Evolutionary conservation across 2,329 filamentous ascomycete species (phyloP).

Genomic region (Fusarium armeniacum): DNA sequence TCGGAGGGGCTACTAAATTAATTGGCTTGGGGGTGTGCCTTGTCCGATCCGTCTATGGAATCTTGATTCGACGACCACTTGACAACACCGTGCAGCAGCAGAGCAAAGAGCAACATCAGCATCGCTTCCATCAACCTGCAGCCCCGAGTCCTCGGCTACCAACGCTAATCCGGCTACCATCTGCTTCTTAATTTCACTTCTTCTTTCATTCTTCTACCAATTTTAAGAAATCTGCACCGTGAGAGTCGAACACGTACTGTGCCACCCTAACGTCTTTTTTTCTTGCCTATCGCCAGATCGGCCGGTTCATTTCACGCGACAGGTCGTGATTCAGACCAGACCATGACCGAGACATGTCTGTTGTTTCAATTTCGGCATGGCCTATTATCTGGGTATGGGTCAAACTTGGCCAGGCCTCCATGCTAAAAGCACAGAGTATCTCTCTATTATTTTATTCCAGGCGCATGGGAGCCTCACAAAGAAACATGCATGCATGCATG

Average conservation of each 20-base stretch:
- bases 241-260: conserved; percentile 3
- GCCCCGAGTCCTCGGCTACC: conserved; percentile 19
- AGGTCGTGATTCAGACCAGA: conserved; percentile 31
- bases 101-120: conserved; percentile 3
- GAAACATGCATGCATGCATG: neutral
- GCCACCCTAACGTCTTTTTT: conserved; percentile 26
- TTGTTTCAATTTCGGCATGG: conserved; percentile 38
- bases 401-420: conserved; percentile 4
- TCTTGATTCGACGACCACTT: conserved; percentile 51
- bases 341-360: conserved; percentile 39
- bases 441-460: neutral
- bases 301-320: conserved; percentile 36
- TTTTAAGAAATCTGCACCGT: conserved; percentile 8
- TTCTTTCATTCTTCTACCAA: conserved; percentile 13
- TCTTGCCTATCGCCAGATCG: conserved; percentile 27
- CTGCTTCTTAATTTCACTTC: neutral
- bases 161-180: conserved; percentile 17
- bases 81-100: conserved; percentile 42
- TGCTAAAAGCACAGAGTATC: neutral
- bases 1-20: conserved; percentile 35
- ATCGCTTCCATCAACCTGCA: conserved; percentile 19
- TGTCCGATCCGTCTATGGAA: conserved; percentile 40
- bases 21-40: conserved; percentile 35
- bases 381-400: conserved; percentile 3
- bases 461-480: conserved; percentile 29